These are phyloP conservation scores for Nitzschia palea DNA, from an alignment of 108 stramenopile genomes.

Conservation along the genomic window DNA sequence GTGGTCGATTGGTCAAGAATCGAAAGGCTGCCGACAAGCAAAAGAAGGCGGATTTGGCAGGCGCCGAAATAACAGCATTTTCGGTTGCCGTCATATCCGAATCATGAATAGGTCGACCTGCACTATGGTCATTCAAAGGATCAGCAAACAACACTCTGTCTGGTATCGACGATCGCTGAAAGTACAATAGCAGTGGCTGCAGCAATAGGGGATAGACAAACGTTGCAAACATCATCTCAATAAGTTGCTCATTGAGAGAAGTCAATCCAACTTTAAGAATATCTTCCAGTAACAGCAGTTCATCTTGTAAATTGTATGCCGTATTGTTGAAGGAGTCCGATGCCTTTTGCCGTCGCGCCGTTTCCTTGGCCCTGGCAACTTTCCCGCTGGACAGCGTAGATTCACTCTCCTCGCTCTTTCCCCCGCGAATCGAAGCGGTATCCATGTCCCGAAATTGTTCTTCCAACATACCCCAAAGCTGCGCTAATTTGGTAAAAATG, in stretches of 20 bases:
- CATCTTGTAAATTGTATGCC: constrained; percentile 76
- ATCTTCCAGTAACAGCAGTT: constrained; percentile 80
- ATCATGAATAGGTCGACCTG: constrained; percentile 17
- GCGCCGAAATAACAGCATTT: constrained; percentile 54
- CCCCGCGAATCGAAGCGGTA: not conserved
- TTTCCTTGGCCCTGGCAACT: constrained; percentile 38
- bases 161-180: constrained; percentile 46
- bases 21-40: constrained; percentile 69
- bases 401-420: not conserved
- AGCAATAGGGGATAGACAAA: constrained; percentile 85
- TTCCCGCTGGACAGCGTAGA: constrained; percentile 17
- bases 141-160: constrained; percentile 37
- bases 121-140: constrained; percentile 19
- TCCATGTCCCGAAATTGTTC: constrained; percentile 72
- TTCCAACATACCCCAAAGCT: constrained; percentile 75
- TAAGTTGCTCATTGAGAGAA: constrained; percentile 82
- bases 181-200: constrained; percentile 73
- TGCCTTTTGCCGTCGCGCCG: constrained; percentile 37
- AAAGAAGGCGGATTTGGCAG: constrained; percentile 84
- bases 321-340: constrained; percentile 46
- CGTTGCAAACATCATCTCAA: constrained; percentile 91
- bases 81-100: constrained; percentile 29
- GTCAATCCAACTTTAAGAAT: constrained; percentile 79
- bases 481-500: constrained; percentile 70
- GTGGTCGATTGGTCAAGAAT: constrained; percentile 61